Percentiles rank a stretch among this genome's conserved stretches.
Conservation (phyloP, 2,329 filamentous ascomycete species). For the Fusarium sp. region DNA sequence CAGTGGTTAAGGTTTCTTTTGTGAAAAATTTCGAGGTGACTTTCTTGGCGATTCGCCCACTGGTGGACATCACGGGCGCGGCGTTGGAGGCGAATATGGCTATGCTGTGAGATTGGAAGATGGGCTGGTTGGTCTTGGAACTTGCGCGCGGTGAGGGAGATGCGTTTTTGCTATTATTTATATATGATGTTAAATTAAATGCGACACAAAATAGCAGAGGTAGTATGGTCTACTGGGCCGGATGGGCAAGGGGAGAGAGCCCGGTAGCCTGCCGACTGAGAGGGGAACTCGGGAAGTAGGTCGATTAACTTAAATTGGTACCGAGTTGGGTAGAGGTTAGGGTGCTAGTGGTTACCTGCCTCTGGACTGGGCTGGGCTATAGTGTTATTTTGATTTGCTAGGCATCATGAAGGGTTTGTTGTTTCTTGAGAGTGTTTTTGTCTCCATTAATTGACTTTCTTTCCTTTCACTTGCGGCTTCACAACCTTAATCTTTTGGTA, state of each 20-base stretch:
- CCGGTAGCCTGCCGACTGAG: neutral
- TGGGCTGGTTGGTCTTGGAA: slow-evolving; percentile 27
- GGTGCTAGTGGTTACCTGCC: slow-evolving; percentile 12
- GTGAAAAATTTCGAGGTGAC: slow-evolving; percentile 33
- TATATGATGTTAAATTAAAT: neutral
- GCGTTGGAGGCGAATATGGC: slow-evolving; percentile 42
- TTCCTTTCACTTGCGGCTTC: neutral
- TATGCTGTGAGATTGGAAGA: slow-evolving; percentile 32
- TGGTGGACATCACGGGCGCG: slow-evolving; percentile 41
- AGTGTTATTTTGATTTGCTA: slow-evolving; percentile 12
- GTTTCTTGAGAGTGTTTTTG: slow-evolving; percentile 29
- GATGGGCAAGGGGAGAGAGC: neutral
- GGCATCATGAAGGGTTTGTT: slow-evolving; percentile 21
- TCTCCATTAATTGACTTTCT: slow-evolving; percentile 25
- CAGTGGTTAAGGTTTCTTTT: slow-evolving; percentile 31
- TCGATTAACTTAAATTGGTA: neutral
- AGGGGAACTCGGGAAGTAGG: neutral
- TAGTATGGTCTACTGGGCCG: neutral
- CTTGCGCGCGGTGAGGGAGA: slow-evolving; percentile 20
- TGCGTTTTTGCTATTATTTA: slow-evolving; percentile 15
- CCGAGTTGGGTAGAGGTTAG: neutral
- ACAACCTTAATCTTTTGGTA: neutral
- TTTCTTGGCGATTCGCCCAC: slow-evolving; percentile 39
- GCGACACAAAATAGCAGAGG: slow-evolving; percentile 1
- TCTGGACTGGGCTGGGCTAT: slow-evolving; percentile 3